Evolutionary conservation across 805 yeast species (phyloP).

Genomic region (Diddensiella caesifluorescens): DNA sequence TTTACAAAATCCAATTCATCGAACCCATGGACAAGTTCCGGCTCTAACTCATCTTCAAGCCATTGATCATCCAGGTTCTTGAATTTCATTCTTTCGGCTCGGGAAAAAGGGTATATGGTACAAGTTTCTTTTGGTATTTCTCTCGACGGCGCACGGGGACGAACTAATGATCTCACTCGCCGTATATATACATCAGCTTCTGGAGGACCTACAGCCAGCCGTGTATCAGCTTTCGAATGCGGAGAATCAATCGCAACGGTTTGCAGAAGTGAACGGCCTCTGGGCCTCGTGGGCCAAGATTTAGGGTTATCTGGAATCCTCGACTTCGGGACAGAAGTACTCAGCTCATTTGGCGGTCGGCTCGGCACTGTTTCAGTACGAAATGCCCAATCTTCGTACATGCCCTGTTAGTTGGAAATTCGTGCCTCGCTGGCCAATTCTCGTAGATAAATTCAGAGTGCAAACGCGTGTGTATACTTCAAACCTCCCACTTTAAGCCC

Average conservation of each 20-base stretch:
- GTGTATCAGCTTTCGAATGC: not conserved
- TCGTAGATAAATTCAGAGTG: too few relatives aligned
- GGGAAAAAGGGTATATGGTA: conserved; percentile 35
- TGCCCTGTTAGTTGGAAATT: too few relatives aligned
- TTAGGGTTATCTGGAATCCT: conserved; percentile 1
- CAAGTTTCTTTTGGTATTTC: not conserved
- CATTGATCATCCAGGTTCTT: conserved; percentile 32
- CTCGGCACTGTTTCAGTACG: conserved; percentile 15
- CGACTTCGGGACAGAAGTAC: not conserved
- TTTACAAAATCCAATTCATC: conserved; percentile 36
- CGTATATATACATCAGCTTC: conserved; percentile 13
- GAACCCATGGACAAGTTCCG: conserved; percentile 31
- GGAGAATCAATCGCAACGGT: conserved; percentile 14
- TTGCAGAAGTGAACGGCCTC: conserved; percentile 22
- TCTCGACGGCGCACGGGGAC: not conserved
- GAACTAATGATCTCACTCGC: conserved; percentile 22
- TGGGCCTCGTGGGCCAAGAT: too few relatives aligned
- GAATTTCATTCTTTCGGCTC: conserved; percentile 33
- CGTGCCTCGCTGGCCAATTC: too few relatives aligned
- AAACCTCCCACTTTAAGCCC: too few relatives aligned
- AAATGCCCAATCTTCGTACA: conserved; percentile 34
- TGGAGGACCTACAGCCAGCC: conserved; percentile 9
- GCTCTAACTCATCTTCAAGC: conserved; percentile 36
- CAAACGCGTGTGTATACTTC: too few relatives aligned
- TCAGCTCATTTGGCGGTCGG: not conserved